Percentiles rank a stretch among this genome's conserved stretches.
Evolutionary conservation across 139 green algal genomes (phyloP).

Genomic region (Volvox reticuliferus): DNA sequence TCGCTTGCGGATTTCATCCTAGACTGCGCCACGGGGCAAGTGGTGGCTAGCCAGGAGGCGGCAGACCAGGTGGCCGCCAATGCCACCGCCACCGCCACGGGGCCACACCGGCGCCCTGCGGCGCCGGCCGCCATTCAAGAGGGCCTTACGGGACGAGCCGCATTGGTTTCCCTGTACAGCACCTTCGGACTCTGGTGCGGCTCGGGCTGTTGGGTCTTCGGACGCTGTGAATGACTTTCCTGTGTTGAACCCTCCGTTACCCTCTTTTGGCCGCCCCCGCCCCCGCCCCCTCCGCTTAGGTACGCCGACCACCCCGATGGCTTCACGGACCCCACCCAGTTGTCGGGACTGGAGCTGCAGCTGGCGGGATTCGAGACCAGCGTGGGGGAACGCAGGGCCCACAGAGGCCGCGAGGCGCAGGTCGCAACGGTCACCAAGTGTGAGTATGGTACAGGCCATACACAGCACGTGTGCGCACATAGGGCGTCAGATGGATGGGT

Average conservation of each 20-base stretch:
- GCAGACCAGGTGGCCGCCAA: conserved; percentile 7
- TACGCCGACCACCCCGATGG: conserved; percentile 7
- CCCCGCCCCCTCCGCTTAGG: background rate
- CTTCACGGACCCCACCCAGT: background rate
- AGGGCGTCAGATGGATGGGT: too few relatives aligned
- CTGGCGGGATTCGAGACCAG: background rate
- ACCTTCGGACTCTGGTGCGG: conserved; percentile 46
- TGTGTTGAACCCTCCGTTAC: too few relatives aligned
- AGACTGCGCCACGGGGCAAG: conserved; percentile 53
- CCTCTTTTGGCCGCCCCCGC: too few relatives aligned
- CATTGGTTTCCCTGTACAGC: conserved; percentile 42
- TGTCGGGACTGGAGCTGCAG: background rate
- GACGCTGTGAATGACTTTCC: too few relatives aligned
- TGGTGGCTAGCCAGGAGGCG: background rate
- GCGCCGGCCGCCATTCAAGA: background rate
- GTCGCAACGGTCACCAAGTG: too few relatives aligned
- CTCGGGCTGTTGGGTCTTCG: background rate
- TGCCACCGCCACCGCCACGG: background rate
- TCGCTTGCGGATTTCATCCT: conserved; percentile 72
- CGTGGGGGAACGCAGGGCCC: background rate
- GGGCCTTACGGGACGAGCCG: conserved; percentile 6
- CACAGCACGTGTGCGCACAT: too few relatives aligned
- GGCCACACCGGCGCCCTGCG: background rate
- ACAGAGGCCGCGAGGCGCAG: background rate
- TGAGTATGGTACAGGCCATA: too few relatives aligned